Evolutionary conservation across 2,329 filamentous ascomycete genomes (phyloP).

Genomic region (Orbilia oligospora): DNA sequence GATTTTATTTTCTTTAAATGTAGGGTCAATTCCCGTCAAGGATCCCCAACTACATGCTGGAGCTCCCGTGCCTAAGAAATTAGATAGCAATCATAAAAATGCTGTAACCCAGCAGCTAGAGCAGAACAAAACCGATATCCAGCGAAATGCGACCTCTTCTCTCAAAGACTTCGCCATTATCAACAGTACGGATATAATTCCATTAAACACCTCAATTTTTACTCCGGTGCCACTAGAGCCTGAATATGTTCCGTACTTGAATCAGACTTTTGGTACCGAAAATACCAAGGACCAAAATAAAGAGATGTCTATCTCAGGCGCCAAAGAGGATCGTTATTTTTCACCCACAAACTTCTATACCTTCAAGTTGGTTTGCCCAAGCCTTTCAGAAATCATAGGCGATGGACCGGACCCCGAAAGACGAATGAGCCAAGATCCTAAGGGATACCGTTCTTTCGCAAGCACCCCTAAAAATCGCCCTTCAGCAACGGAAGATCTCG

Average conservation of each 20-base stretch:
- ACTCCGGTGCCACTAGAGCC: neutral
- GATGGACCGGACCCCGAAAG: neutral
- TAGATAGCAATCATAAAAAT: neutral
- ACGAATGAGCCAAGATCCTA: conserved; percentile 3
- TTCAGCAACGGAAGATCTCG: neutral
- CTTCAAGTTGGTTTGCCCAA: neutral
- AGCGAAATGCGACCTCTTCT: neutral
- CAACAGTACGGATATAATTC: neutral
- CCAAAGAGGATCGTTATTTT: neutral
- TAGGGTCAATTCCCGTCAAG: neutral
- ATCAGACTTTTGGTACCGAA: neutral
- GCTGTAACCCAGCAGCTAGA: neutral
- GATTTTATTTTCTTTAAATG: neutral
- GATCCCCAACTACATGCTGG: neutral
- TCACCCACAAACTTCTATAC: neutral
- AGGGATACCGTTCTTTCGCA: neutral
- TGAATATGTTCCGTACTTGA: neutral
- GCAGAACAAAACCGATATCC: neutral
- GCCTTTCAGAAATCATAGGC: neutral
- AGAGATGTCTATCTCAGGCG: neutral
- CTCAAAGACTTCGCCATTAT: neutral
- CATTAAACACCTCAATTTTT: neutral
- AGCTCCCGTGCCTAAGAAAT: neutral
- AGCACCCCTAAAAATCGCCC: neutral
- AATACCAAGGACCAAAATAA: neutral